Conservation (phyloP, 352 stramenopile genomes). For the Pythium phragmitis region DNA sequence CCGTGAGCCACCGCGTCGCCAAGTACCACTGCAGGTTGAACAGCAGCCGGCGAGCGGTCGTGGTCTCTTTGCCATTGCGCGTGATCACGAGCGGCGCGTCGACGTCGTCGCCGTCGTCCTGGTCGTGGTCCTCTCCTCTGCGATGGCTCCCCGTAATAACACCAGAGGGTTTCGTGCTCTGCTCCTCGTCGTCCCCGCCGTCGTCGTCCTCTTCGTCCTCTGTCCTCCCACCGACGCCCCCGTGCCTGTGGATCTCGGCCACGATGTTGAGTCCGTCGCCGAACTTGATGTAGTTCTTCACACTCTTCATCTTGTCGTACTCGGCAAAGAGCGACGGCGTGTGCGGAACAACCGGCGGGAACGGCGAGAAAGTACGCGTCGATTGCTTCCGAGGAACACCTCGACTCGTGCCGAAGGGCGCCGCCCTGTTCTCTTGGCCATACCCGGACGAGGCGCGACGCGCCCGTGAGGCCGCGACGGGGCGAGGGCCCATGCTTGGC, state of each 20-base stretch:
- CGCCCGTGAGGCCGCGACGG: not conserved
- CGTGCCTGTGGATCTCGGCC: slow-evolving; percentile 34
- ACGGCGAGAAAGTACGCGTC: slow-evolving; percentile 20
- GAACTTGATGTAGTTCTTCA: slow-evolving; percentile 63
- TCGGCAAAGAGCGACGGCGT: slow-evolving; percentile 48
- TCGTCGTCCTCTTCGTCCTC: slow-evolving; percentile 14
- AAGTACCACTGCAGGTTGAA: slow-evolving; percentile 77
- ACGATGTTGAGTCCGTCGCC: slow-evolving; percentile 47
- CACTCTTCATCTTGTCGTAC: slow-evolving; percentile 62
- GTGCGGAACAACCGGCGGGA: slow-evolving; percentile 41
- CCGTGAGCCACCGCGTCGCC: slow-evolving; percentile 65
- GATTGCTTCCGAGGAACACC: not conserved
- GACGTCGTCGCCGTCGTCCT: slow-evolving; percentile 9
- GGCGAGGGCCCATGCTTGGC: slow-evolving; percentile 32
- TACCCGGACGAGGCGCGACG: slow-evolving; percentile 10
- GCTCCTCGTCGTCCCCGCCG: slow-evolving; percentile 6
- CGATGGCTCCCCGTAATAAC: not conserved
- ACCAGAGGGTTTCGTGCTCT: not conserved
- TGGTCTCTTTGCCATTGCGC: slow-evolving; percentile 38
- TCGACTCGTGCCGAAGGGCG: not conserved
- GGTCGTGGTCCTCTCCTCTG: not conserved
- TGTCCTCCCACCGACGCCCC: not conserved
- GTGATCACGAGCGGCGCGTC: slow-evolving; percentile 31
- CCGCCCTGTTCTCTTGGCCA: slow-evolving; percentile 3
- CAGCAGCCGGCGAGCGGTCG: slow-evolving; percentile 53